These are phyloP conservation scores for Setaria viridis DNA, from an alignment of 202 grass and related monocot species.

Conservation along the genomic window DNA sequence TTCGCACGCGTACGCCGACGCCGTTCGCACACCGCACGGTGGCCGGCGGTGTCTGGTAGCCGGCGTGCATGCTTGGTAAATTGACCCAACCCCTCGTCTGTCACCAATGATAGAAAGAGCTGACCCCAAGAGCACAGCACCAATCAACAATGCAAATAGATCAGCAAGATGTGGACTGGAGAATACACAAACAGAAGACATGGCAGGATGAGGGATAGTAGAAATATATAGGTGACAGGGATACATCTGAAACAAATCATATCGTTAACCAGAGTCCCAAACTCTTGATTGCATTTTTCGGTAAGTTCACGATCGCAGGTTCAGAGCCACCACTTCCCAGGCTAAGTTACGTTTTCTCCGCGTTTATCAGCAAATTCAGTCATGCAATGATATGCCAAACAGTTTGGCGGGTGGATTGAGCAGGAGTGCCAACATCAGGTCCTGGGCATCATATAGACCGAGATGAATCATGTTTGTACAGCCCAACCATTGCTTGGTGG, in stretches of 20 bases:
- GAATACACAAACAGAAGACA: neutral
- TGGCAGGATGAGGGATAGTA: neutral
- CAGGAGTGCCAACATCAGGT: constrained; percentile 33
- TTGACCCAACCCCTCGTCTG: neutral
- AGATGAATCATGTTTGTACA: constrained; percentile 49
- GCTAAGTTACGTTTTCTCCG: constrained; percentile 27
- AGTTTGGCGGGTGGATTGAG: constrained; percentile 30
- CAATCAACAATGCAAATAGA: neutral
- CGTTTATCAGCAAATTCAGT: constrained; percentile 40
- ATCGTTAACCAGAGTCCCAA: constrained; percentile 27
- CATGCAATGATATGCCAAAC: constrained; percentile 38
- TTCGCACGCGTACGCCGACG: neutral
- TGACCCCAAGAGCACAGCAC: neutral
- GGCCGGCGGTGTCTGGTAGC: neutral
- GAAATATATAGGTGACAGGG: neutral
- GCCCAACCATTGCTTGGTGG: constrained; percentile 49
- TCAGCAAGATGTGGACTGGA: neutral
- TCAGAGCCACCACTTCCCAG: constrained; percentile 17
- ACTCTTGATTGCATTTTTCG: neutral
- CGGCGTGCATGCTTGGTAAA: neutral
- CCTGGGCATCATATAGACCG: constrained; percentile 23
- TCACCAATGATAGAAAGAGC: too few species aligned
- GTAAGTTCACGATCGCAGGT: constrained; percentile 19
- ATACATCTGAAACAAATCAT: constrained; percentile 2
- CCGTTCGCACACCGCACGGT: neutral